Evolutionary conservation across 2,329 filamentous ascomycete species (phyloP), one percentile per base, ranked within the genome.

Genomic region (Fusarium continuum): DNA sequence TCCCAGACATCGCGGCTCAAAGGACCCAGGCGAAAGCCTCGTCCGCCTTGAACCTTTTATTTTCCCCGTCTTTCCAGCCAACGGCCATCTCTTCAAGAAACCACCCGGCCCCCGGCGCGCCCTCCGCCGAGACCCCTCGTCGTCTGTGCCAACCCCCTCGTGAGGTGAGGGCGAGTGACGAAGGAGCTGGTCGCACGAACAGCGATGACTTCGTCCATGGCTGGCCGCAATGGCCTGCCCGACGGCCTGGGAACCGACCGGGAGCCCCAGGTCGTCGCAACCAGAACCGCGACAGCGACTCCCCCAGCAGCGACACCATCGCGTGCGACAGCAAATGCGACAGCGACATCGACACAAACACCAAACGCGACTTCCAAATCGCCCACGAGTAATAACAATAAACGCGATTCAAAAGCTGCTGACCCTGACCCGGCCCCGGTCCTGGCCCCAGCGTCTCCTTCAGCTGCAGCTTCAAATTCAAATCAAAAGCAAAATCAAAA

Each of bases 201-300:
- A 85, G 83, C 83, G 82, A 85, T 86, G 83, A 85, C 82, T 84
- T 86, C 83, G 83, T 84, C 83, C 73, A 78, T 78, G 74, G 78
- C 74, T 74, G 77, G 75, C 76, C 76, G 73, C 59, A 65, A 70
- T 65, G 70, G 69, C 69, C 58, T 65, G 46, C 55, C 60, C 52
- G 55, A 62, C 51, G 57, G 52, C 61, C 58, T 66, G 48, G 55
- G 64, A 38, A 52, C 55, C 35, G 63, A 67, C 57, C 64, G 56
- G 61, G 60, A 69, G 39, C 48, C 65, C 40, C 65, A 70, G 61
- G 53, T 60, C 55, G 57, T 67, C 58, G 57, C 66, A 60, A 64
- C 49, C 44, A 60, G 55, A 53, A 69, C 53, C 31, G 23, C 52
- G 36, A 39, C 49, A 23, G 23, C 41, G 34, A 44, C 57, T 55